Percentiles rank a stretch among this genome's conserved stretches.
phyloP scores from a whole-genome alignment of 164 flowering plant genomes.

The Akebia trifoliata region DNA sequence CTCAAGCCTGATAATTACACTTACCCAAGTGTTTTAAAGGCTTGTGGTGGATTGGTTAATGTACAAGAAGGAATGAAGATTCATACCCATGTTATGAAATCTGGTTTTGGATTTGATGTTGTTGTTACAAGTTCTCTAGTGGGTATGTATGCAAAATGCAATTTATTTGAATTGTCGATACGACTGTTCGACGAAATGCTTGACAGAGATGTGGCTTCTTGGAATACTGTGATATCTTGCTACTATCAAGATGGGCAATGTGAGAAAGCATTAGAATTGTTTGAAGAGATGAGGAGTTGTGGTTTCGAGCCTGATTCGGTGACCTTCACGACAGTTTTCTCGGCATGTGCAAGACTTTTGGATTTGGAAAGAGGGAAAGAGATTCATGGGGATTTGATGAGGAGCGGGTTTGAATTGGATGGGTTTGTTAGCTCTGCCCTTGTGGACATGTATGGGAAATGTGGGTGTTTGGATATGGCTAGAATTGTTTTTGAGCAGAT shows the following conservation, averaged over 20 bases:
- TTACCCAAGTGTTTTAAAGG: constrained; percentile 59
- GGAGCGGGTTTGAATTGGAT: constrained; percentile 39
- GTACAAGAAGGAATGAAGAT: constrained; percentile 33
- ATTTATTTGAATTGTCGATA: constrained; percentile 29
- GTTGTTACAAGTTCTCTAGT: constrained; percentile 48
- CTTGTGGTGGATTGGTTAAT: constrained; percentile 43
- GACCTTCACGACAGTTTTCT: constrained; percentile 41
- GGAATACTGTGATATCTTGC: constrained; percentile 68
- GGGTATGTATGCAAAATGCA: constrained; percentile 54
- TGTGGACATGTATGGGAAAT: constrained; percentile 68
- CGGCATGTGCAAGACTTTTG: constrained; percentile 48
- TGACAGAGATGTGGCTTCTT: constrained; percentile 54
- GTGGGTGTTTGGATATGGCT: constrained; percentile 56
- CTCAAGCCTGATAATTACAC: constrained; percentile 51
- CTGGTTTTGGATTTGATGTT: constrained; percentile 43
- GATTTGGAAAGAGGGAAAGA: constrained; percentile 51
- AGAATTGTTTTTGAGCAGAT: constrained; percentile 49
- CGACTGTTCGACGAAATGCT: constrained; percentile 58
- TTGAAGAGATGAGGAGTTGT: constrained; percentile 42
- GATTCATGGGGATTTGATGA: constrained; percentile 39
- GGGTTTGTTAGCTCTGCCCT: constrained; percentile 54
- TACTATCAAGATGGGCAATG: constrained; percentile 53
- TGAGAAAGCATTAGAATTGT: constrained; percentile 51
- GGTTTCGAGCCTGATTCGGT: constrained; percentile 58
- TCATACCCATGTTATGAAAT: constrained; percentile 46